These are phyloP conservation scores for Starmerella stigmatis DNA, from an alignment of 805 yeast genomes.

Conservation along the genomic window DNA sequence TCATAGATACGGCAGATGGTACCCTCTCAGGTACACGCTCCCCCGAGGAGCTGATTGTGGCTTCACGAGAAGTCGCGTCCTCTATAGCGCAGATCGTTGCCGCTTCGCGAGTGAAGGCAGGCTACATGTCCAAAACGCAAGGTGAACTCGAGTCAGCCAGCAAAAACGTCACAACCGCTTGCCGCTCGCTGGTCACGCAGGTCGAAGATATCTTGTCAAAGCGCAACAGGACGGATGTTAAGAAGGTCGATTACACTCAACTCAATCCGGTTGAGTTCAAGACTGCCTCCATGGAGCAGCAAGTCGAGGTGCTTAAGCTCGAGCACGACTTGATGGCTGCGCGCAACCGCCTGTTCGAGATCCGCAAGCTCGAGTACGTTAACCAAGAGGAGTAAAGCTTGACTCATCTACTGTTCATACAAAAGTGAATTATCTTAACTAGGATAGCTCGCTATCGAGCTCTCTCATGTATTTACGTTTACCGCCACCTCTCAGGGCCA, in stretches of 20 bases:
- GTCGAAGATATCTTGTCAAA: slow-evolving; percentile 50
- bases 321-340: slow-evolving; percentile 65
- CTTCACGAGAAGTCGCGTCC: slow-evolving; percentile 85
- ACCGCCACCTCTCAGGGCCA: no score
- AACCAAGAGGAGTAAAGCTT: slow-evolving; percentile 48
- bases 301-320: slow-evolving; percentile 73
- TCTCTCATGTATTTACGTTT: no score
- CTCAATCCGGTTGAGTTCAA: slow-evolving; percentile 69
- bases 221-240: slow-evolving; percentile 30
- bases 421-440: no score
- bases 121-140: slow-evolving; percentile 65
- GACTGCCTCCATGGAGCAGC: slow-evolving; percentile 85
- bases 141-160: slow-evolving; percentile 61
- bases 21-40: slow-evolving; percentile 53
- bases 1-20: slow-evolving; percentile 80
- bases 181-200: slow-evolving; percentile 57
- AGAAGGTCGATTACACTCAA: slow-evolving; percentile 52
- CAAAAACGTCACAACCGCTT: slow-evolving; percentile 60
- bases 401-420: neutral
- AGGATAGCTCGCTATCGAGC: no score
- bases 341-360: slow-evolving; percentile 72
- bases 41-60: slow-evolving; percentile 77
- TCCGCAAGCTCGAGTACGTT: slow-evolving; percentile 65
- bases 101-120: slow-evolving; percentile 78
- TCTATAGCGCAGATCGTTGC: slow-evolving; percentile 88